Percentiles rank a stretch among this genome's conserved stretches.
Conservation (phyloP, 208 protist species). For the Leishmania gerbilli region DNA sequence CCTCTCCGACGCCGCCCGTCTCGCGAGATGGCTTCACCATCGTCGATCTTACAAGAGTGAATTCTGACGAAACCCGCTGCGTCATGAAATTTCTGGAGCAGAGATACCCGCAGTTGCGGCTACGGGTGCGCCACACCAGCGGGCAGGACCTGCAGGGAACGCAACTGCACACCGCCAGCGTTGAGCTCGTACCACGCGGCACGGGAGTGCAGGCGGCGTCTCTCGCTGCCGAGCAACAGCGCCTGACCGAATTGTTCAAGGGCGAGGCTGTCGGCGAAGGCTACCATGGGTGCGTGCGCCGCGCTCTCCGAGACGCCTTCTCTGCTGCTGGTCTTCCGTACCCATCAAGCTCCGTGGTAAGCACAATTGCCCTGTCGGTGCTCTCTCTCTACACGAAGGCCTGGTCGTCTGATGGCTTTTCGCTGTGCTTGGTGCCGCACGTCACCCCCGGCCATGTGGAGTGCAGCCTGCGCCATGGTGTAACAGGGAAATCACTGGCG, state of each 20-base stretch:
- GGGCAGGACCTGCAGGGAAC: constrained; percentile 59
- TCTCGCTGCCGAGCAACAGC: constrained; percentile 30
- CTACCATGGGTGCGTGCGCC: constrained; percentile 25
- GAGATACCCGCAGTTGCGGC: constrained; percentile 45
- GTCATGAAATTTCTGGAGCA: constrained; percentile 17
- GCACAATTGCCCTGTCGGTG: neutral
- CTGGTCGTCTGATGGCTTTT: constrained; percentile 20
- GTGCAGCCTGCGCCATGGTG: constrained; percentile 10
- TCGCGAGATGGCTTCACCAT: neutral
- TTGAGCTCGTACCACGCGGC: constrained; percentile 33
- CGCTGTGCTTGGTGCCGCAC: neutral
- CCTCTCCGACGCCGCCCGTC: neutral
- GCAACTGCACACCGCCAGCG: constrained; percentile 60
- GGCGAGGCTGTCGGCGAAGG: constrained; percentile 55
- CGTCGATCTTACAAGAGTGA: constrained; percentile 18
- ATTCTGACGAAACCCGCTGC: constrained; percentile 12
- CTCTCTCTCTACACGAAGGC: constrained; percentile 21
- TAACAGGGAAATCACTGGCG: neutral
- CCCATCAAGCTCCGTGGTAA: neutral
- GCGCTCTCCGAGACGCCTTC: constrained; percentile 63
- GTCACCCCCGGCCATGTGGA: neutral
- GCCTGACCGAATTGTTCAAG: constrained; percentile 44
- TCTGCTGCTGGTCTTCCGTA: constrained; percentile 19
- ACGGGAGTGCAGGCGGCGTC: neutral
- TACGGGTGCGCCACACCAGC: constrained; percentile 59